These are phyloP conservation scores for Trichosporon sp. DNA, from an alignment of 1,284 basidiomycete species.

Conservation along the genomic window DNA sequence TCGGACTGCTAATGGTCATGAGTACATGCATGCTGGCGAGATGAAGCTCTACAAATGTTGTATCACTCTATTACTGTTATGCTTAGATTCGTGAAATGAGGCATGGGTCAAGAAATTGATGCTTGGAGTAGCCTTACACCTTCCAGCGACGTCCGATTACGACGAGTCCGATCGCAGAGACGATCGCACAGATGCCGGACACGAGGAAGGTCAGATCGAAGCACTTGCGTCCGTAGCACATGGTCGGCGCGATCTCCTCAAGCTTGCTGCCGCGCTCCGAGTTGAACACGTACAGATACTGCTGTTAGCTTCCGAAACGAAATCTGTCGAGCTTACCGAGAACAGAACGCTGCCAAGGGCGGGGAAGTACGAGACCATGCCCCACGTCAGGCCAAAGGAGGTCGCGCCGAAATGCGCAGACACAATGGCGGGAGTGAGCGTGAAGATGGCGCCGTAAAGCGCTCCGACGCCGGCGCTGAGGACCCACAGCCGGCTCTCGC, in stretches of 20 bases:
- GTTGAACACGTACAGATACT: conserved; percentile 22
- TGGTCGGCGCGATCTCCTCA: conserved; percentile 34
- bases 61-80: conserved; percentile 13
- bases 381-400: conserved; percentile 57
- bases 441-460: conserved; percentile 56
- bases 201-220: conserved; percentile 50
- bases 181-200: conserved; percentile 44
- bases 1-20: neutral
- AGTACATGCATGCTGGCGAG: neutral
- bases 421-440: conserved; percentile 51
- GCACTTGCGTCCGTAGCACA: conserved; percentile 52
- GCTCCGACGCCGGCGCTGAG: conserved; percentile 51
- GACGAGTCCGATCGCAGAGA: conserved; percentile 43
- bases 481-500: conserved; percentile 49
- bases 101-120: conserved; percentile 16
- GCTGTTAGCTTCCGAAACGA: neutral
- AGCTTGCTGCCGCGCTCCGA: conserved; percentile 39
- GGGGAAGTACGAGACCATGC: conserved; percentile 54
- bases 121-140: conserved; percentile 35
- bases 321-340: conserved; percentile 42
- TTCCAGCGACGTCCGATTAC: conserved; percentile 51
- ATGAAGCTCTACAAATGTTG: conserved; percentile 7
- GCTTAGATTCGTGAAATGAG: conserved; percentile 33
- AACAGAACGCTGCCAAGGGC: conserved; percentile 54
- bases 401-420: conserved; percentile 55